Evolutionary conservation across 208 protist genomes (phyloP).

Genomic region (Herpetomonas samuelpessoai): DNA sequence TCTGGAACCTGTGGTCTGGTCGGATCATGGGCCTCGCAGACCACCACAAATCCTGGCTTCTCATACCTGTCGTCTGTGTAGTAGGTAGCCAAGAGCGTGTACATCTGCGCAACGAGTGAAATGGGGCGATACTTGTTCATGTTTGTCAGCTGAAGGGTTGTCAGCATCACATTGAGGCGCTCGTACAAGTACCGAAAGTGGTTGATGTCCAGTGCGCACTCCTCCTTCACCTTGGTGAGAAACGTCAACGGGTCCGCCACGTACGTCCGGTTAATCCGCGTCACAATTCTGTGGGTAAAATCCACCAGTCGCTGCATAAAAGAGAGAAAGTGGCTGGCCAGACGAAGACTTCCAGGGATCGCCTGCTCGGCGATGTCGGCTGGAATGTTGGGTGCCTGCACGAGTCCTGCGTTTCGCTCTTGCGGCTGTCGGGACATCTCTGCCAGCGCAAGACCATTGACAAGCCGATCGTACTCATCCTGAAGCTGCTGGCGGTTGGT

Average conservation of each 20-base stretch:
- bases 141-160: conserved; percentile 96
- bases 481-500: conserved; percentile 90
- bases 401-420: conserved; percentile 14
- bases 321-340: conserved; percentile 95
- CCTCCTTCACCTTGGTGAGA: conserved; percentile 85
- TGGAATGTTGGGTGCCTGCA: conserved; percentile 52
- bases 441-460: conserved; percentile 88
- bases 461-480: conserved; percentile 92
- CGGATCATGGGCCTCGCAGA: conserved; percentile 97
- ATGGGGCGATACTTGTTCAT: conserved; percentile 92
- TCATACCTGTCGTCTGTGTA: conserved; percentile 89
- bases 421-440: conserved; percentile 55
- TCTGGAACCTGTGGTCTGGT: conserved; percentile 85
- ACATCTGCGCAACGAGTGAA: conserved; percentile 94
- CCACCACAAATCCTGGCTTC: conserved; percentile 89
- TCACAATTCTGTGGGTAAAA: conserved; percentile 91
- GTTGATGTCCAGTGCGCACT: conserved; percentile 80
- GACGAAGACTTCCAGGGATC: conserved; percentile 95
- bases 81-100: conserved; percentile 94
- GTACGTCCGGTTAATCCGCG: conserved; percentile 84
- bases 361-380: conserved; percentile 89
- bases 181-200: conserved; percentile 86
- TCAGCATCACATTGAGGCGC: conserved; percentile 94
- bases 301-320: conserved; percentile 94
- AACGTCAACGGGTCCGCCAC: conserved; percentile 87